A percentile compares a stretch with the other conserved stretches of the same genome.
phyloP scores from a whole-genome alignment of 139 green algal species.

The Chlorella sp. region DNA sequence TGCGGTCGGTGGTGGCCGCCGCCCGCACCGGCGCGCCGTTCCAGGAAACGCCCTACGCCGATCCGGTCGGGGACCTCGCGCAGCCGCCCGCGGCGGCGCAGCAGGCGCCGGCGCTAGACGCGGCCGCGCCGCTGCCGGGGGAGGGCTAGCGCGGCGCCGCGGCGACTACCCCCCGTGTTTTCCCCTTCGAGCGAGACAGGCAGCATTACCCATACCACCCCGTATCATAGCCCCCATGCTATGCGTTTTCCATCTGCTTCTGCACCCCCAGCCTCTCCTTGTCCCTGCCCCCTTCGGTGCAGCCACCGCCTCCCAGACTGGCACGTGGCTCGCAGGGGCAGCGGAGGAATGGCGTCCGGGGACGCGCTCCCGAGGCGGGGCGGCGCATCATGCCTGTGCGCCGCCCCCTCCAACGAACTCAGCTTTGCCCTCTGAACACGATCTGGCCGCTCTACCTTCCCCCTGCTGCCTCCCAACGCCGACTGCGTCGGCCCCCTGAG shows the following conservation, averaged over 20 bases:
- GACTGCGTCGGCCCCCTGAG: too few relatives aligned
- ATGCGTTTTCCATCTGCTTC: neutral
- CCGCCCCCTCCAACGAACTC: too few relatives aligned
- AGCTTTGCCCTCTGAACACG: too few relatives aligned
- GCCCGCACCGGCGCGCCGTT: constrained; percentile 14
- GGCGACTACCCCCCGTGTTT: neutral
- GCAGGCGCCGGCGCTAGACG: neutral
- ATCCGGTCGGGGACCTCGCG: constrained; percentile 10
- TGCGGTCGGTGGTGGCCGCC: constrained; percentile 5
- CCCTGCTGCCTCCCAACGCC: too few relatives aligned
- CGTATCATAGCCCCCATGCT: neutral
- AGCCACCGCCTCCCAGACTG: too few relatives aligned
- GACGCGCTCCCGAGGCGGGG: too few relatives aligned
- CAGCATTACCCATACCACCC: neutral
- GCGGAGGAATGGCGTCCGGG: too few relatives aligned
- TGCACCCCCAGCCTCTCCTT: too few relatives aligned
- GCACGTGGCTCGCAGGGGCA: too few relatives aligned
- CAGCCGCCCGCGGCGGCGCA: neutral
- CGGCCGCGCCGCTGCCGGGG: neutral
- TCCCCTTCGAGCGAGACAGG: neutral
- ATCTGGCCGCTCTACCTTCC: too few relatives aligned
- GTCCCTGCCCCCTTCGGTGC: too few relatives aligned
- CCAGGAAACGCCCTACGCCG: constrained; percentile 24
- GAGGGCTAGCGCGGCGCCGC: neutral
- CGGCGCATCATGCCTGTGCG: too few relatives aligned